Conservation (phyloP, 805 yeast species). For the Metschnikowia bowlesiae region DNA sequence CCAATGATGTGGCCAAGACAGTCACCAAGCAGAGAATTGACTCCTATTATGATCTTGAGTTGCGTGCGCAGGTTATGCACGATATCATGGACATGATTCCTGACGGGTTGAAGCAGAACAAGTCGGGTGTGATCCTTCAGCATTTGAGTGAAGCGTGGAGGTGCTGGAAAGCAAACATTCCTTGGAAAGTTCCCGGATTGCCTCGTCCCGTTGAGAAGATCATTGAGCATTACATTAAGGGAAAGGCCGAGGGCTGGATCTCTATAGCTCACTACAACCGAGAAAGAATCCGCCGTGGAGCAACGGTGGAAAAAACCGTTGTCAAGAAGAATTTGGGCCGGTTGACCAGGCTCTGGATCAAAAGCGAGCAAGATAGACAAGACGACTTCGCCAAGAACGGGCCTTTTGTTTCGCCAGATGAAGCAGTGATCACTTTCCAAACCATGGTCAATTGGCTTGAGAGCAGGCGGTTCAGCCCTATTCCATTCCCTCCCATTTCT, state of each 20-base stretch:
- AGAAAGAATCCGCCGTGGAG: slow-evolving; percentile 84
- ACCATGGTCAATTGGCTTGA: slow-evolving; percentile 92
- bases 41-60: slow-evolving; percentile 88
- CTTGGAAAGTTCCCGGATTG: slow-evolving; percentile 96
- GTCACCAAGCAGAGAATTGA: slow-evolving; percentile 94
- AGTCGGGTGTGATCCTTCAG: slow-evolving; percentile 81
- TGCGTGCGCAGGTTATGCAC: slow-evolving; percentile 90
- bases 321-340: slow-evolving; percentile 92
- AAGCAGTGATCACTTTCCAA: slow-evolving; percentile 82
- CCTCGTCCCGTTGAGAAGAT: slow-evolving; percentile 87
- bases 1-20: slow-evolving; percentile 88
- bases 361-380: slow-evolving; percentile 88
- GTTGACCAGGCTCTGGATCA: slow-evolving; percentile 86
- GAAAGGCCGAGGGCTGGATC: slow-evolving; percentile 96
- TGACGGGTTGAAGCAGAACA: slow-evolving; percentile 82
- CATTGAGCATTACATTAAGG: slow-evolving; percentile 83
- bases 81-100: slow-evolving; percentile 97
- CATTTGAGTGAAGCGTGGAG: slow-evolving; percentile 98
- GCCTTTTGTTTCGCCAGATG: slow-evolving; percentile 79
- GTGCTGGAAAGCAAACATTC: slow-evolving; percentile 98
- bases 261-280: slow-evolving; percentile 90
- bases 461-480: slow-evolving; percentile 73
- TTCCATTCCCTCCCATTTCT: slow-evolving; percentile 88
- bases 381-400: slow-evolving; percentile 75
- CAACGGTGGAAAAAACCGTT: slow-evolving; percentile 88